These are phyloP conservation scores for Xylaria sp. DNA, from an alignment of 2,329 filamentous ascomycete genomes.

Conservation along the genomic window DNA sequence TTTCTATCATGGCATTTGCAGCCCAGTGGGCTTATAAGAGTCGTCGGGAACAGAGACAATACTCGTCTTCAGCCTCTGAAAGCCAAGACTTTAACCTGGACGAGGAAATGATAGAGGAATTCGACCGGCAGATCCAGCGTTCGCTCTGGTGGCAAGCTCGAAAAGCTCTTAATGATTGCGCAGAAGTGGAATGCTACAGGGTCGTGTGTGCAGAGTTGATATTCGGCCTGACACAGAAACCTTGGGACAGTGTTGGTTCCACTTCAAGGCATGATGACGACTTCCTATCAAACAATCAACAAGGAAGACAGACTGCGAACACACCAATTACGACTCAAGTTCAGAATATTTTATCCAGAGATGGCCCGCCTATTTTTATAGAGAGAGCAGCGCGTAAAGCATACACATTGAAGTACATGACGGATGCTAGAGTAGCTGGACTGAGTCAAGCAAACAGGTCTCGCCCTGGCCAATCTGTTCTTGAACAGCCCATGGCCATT, in stretches of 20 bases:
- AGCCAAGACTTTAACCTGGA: background rate
- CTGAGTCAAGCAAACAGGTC: too few species aligned
- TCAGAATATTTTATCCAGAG: background rate
- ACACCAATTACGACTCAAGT: background rate
- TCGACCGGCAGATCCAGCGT: slow-evolving; percentile 6
- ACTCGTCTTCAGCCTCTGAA: background rate
- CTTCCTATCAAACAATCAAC: background rate
- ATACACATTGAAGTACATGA: slow-evolving; percentile 2
- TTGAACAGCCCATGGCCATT: too few species aligned
- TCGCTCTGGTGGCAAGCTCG: slow-evolving; percentile 1
- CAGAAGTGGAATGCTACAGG: slow-evolving; percentile 6
- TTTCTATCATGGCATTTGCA: slow-evolving; percentile 5
- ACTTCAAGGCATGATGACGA: background rate
- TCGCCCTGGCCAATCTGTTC: too few species aligned
- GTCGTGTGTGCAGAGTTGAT: slow-evolving; percentile 13
- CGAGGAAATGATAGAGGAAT: slow-evolving; percentile 5
- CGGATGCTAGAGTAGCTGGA: background rate
- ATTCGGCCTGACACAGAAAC: slow-evolving; percentile 14
- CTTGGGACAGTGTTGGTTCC: background rate
- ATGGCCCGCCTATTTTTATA: slow-evolving; percentile 2
- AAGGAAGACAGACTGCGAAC: background rate
- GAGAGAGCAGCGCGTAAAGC: slow-evolving; percentile 7
- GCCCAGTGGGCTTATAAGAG: slow-evolving; percentile 5
- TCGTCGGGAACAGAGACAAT: background rate
- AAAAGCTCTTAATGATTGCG: slow-evolving; percentile 5